These are phyloP conservation scores for Cordia subcordata DNA, from an alignment of 257 asterid genomes.

Conservation along the genomic window DNA sequence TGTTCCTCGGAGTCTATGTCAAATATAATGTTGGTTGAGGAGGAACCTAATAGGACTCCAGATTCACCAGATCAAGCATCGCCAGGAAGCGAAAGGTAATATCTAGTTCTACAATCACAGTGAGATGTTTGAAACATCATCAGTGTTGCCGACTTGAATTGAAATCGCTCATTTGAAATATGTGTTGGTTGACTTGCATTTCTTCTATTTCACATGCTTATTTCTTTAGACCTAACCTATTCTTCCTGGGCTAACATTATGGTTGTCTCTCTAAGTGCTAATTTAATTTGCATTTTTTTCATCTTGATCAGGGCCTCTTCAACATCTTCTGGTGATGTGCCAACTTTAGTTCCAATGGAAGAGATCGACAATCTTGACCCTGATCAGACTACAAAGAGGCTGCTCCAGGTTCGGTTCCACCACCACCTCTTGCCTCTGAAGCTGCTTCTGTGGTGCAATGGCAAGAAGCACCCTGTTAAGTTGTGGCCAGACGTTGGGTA, in stretches of 20 bases:
- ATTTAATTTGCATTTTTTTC: constrained; percentile 3
- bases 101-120: constrained; percentile 2
- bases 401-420: constrained; percentile 73
- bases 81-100: constrained; percentile 50
- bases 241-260: constrained; percentile 8
- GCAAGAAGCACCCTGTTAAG: constrained; percentile 64
- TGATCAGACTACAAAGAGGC: constrained; percentile 47
- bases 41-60: constrained; percentile 38
- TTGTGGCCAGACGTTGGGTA: constrained; percentile 91
- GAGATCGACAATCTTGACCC: constrained; percentile 61
- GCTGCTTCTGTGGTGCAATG: constrained; percentile 61
- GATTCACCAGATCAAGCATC: constrained; percentile 53
- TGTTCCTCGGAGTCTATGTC: constrained; percentile 61
- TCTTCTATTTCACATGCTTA: too few species aligned
- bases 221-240: too few species aligned
- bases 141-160: constrained; percentile 5
- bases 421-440: constrained; percentile 95
- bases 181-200: too few species aligned
- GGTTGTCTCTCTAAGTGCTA: not conserved
- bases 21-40: constrained; percentile 58
- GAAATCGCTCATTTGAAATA: too few species aligned
- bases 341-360: constrained; percentile 62
- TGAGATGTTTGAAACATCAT: not conserved
- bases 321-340: constrained; percentile 40
- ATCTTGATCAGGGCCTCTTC: constrained; percentile 40